Evolutionary conservation across 306 rosid genomes (phyloP).

Genomic region (Prunus fruticosa): DNA sequence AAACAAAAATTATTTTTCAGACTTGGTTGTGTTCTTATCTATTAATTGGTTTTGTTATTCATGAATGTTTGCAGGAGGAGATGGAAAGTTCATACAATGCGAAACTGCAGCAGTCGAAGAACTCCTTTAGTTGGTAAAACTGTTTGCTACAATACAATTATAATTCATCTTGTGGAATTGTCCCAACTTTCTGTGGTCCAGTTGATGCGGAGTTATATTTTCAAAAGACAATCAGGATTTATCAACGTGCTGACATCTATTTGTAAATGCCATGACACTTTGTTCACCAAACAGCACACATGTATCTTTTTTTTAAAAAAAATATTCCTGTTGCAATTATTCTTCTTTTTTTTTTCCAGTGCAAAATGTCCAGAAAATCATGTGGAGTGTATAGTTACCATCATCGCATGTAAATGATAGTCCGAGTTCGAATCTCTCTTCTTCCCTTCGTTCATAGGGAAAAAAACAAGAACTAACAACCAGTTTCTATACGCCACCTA

Average conservation of each 20-base stretch:
- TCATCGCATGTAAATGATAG: too few relatives aligned
- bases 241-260: not conserved
- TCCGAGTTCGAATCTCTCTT: too few relatives aligned
- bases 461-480: too few relatives aligned
- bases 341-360: not conserved
- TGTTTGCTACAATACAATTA: not conserved
- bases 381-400: too few relatives aligned
- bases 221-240: not conserved
- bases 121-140: constrained; percentile 47
- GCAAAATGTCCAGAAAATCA: not conserved
- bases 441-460: too few relatives aligned
- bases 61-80: constrained; percentile 50
- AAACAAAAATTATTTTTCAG: not conserved
- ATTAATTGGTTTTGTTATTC: not conserved
- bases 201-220: not conserved
- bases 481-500: too few relatives aligned
- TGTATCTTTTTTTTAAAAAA: not conserved
- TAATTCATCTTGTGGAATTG: not conserved
- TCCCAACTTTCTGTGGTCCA: not conserved
- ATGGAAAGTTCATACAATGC: constrained; percentile 48
- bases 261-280: not conserved
- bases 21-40: not conserved
- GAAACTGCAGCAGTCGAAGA: constrained; percentile 63
- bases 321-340: not conserved
- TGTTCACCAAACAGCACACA: not conserved